Base-by-base conservation (phyloP, 495 filamentous ascomycete species). In the Tirmania nivea region DNA sequence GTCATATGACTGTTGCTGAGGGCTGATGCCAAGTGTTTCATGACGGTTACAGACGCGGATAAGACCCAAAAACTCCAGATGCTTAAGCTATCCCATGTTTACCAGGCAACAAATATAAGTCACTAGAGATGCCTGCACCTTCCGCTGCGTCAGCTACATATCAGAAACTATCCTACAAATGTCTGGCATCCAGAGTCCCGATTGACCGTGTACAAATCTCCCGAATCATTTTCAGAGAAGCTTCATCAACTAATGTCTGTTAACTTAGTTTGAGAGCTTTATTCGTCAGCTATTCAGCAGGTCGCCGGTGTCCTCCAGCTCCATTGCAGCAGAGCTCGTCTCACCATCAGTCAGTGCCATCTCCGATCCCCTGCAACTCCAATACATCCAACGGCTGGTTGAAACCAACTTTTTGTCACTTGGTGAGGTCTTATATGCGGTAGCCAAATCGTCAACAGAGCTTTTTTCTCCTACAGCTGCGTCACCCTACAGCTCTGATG, bases 311-410 rank as follows among this genome's bases (percentile, higher is more conserved):
- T 58, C 63, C 16, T 54, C 62, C 1, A 20, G 51, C 14, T 42
- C 49, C 10, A 55, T 64, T 39, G 54, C 59, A 54, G n/a, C 51
- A 10, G 55, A 58, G n/a, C 54, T 64, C 35, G 61, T 64, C 35
- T 62, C 56, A 0, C 62, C 61, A 3, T 14, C 45, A 2, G 50
- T 64, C 21, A 59, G 52, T 10, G 50, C 36, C 11, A 54, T 55
- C n/a, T 45, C 55, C 34, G 62, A 64, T 34, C 62, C 62, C 8
- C 56, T 64, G 31, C 62, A 64, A 14, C 50, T 64, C 1, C 47
- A 57, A 42, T 64, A 64, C 35, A 39, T 64, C 47, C 55, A 57
- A 50, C 59, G 61, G 6, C 56, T 64, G 10, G 45, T 64, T 47
- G 56, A 59, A 42, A 65, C 57, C 31, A 61, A 64, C 39, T 54